Base-by-base conservation (phyloP, 768 basidiomycete genomes). In the Suillus sp. region DNA sequence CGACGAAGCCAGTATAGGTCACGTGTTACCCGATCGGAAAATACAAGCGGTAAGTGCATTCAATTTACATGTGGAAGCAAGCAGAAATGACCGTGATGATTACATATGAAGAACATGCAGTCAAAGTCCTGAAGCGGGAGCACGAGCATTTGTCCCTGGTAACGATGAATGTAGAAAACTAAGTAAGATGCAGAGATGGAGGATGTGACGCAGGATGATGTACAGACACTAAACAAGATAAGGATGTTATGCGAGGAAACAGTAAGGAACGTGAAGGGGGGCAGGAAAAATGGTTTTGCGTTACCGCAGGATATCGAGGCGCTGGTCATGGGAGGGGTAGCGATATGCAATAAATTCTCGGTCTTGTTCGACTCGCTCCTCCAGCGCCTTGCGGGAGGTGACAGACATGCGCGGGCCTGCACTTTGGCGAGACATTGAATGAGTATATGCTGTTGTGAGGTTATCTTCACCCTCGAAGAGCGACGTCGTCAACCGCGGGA, bases 261-360 rank as follows among this genome's bases (percentile, higher is more conserved):
- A 61, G 13, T 1, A 32, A n/a, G 30, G 42, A 47, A 16, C 40
- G 55, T 37, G 61, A 47, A 62, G 35, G 6, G 32, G 54, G 62
- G 61, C 56, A 59, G 32, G 47, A 43, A 63, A 35, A 43, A 64
- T 18, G 40, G 13, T 54, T 20, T 45, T 27, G 40, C 32, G 61
- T 77, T 71, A 84, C 68, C 81, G 84, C 62, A 90, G 69, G 47
- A 91, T 79, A 71, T 88, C 87, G 66, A 43, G 83, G 85, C 55
- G 66, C 68, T 91, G 88, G 67, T 90, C 88, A 66, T 81, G 84
- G 16, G 92, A 93, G 8, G 93, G 93, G 74, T 95, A 95, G 45
- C 92, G 86, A 72, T 94, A 93, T 4, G 92, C 91, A 64, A 94
- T 87, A 70, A 95, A 94, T 20, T 93, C 90, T 3, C 84, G 75